A percentile compares a stretch with the other conserved stretches of the same genome.
phyloP scores from a whole-genome alignment of 768 basidiomycete genomes.

The Tylopilus felleus region DNA sequence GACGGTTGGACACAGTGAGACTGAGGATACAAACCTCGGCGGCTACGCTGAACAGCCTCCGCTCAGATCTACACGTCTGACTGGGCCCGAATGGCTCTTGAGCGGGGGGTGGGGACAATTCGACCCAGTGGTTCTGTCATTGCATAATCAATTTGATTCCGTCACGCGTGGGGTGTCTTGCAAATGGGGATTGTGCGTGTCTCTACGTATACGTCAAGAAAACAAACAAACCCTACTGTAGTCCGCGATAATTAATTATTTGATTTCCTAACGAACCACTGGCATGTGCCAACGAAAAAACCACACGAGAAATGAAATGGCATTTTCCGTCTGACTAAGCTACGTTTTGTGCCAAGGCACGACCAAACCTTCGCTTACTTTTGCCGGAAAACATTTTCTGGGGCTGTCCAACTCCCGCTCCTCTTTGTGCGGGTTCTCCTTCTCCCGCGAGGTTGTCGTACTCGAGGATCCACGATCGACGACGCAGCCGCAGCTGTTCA shows the following conservation, averaged over 20 bases:
- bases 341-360: slow-evolving; percentile 11
- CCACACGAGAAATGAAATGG: slow-evolving; percentile 10
- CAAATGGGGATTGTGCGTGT: background rate
- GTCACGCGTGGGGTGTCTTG: background rate
- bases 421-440: slow-evolving; percentile 4
- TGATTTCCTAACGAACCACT: no score
- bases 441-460: slow-evolving; percentile 8
- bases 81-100: background rate
- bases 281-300: no score
- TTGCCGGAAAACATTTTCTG: slow-evolving; percentile 21
- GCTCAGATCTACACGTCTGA: background rate
- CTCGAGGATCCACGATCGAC: slow-evolving; percentile 26
- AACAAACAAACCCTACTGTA: background rate
- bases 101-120: background rate
- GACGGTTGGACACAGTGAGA: no score
- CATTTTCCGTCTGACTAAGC: slow-evolving; percentile 33
- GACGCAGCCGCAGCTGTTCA: slow-evolving; percentile 10
- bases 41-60: background rate
- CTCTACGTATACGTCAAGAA: background rate
- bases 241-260: no score
- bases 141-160: background rate
- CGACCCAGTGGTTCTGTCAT: background rate
- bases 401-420: slow-evolving; percentile 1
- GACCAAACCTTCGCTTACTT: slow-evolving; percentile 13
- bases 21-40: no score